These are phyloP conservation scores for Lolium perenne DNA, from an alignment of 176 grass and related monocot species.

Conservation along the genomic window DNA sequence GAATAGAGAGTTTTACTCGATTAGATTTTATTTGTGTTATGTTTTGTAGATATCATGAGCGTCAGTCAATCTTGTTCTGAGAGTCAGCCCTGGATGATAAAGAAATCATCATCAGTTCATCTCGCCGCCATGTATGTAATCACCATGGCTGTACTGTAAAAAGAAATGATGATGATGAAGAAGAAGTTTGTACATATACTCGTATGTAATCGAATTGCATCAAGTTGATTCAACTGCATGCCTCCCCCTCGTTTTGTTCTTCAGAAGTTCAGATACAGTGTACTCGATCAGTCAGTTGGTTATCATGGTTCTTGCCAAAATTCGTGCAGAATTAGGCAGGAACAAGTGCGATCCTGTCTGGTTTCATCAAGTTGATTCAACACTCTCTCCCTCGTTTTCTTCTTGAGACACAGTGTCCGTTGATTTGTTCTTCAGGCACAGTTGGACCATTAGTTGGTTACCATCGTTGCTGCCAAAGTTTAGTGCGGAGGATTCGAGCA, in stretches of 20 bases:
- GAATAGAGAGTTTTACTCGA: not conserved
- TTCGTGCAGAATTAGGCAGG: no score
- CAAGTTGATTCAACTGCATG: not conserved
- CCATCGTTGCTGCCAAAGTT: not conserved
- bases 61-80: constrained; percentile 25
- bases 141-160: constrained; percentile 39
- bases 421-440: no score
- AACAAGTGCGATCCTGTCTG: no score
- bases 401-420: no score
- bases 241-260: not conserved
- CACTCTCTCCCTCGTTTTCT: no score
- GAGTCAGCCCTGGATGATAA: not conserved
- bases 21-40: not conserved
- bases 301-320: no score
- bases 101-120: not conserved
- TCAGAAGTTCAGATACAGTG: no score
- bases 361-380: no score
- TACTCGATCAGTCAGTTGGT: no score
- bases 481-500: not conserved
- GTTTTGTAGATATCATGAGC: constrained; percentile 43
- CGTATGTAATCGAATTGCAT: constrained; percentile 21
- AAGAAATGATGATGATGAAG: not conserved
- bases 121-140: constrained; percentile 40
- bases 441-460: not conserved
- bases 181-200: constrained; percentile 34